Evolutionary conservation across 495 filamentous ascomycete genomes (phyloP).

Genomic region (Xylaria venustula): DNA sequence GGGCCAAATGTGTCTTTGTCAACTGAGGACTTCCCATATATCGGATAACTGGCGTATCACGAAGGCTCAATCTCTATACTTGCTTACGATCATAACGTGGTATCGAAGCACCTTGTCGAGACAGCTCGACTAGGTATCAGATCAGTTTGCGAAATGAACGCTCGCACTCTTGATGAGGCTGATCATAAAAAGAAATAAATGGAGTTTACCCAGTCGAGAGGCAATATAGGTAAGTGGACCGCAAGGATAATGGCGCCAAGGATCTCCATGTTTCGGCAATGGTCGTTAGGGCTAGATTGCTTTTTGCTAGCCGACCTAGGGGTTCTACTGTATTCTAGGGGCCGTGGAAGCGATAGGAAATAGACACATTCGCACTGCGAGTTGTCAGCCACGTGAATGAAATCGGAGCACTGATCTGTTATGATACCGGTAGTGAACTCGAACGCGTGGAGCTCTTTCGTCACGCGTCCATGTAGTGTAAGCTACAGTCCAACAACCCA

Average conservation of each 20-base stretch:
- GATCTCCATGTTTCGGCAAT: slow-evolving; percentile 5
- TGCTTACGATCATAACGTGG: background rate
- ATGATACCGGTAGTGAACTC: background rate
- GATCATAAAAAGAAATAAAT: slow-evolving; percentile 9
- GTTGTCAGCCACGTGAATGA: slow-evolving; percentile 16
- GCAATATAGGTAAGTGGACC: background rate
- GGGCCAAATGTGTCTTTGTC: background rate
- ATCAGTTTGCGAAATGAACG: slow-evolving; percentile 6
- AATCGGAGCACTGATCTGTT: slow-evolving; percentile 5
- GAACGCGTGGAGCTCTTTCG: slow-evolving; percentile 4
- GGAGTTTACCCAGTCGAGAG: background rate
- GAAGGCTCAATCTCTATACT: background rate
- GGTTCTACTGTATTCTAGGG: background rate
- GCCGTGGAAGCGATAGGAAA: background rate
- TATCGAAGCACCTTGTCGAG: background rate
- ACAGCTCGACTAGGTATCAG: background rate
- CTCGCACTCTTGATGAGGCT: slow-evolving; percentile 2
- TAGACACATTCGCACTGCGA: background rate
- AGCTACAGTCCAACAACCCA: background rate
- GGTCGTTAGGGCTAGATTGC: slow-evolving; percentile 9
- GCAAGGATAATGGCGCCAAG: background rate
- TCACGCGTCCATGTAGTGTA: background rate
- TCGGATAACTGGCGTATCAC: background rate
- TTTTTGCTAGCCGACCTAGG: background rate
- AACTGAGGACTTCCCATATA: background rate